Percentiles rank a stretch among this genome's conserved stretches.
Evolutionary conservation across 2,329 filamentous ascomycete genomes (phyloP).

Genomic region (Samsoniella hepiali): DNA sequence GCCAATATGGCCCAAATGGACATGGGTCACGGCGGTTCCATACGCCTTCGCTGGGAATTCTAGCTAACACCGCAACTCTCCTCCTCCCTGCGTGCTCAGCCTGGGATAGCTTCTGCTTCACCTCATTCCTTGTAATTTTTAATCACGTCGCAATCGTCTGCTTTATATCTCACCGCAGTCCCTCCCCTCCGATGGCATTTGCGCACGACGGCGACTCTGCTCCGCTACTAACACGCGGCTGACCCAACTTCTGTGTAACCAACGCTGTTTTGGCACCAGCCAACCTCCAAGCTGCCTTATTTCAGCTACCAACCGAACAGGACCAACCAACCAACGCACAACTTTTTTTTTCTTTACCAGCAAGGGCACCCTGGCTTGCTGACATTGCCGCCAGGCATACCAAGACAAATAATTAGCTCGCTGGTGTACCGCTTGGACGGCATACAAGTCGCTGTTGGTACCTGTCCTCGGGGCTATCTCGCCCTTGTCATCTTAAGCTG

Average conservation of each 20-base stretch:
- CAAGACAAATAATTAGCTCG: background rate
- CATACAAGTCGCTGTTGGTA: constrained; percentile 1
- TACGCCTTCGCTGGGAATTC: constrained; percentile 13
- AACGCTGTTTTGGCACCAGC: constrained; percentile 10
- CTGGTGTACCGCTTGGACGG: background rate
- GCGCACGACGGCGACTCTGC: background rate
- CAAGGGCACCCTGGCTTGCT: background rate
- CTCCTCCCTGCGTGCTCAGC: constrained; percentile 8
- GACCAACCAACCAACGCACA: constrained; percentile 10
- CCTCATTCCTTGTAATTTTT: constrained; percentile 4
- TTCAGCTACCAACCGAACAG: background rate
- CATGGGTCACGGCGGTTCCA: constrained; percentile 15
- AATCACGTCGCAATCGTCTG: background rate
- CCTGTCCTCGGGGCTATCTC: constrained; percentile 11
- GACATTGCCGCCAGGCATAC: background rate
- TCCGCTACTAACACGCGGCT: constrained; percentile 17
- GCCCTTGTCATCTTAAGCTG: constrained; percentile 26
- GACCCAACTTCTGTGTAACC: constrained; percentile 10
- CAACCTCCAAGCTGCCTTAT: background rate
- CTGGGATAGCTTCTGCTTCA: background rate
- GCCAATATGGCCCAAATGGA: constrained; percentile 11
- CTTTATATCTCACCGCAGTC: background rate
- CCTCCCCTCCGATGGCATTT: background rate
- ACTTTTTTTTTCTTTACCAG: background rate
- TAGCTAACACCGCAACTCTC: constrained; percentile 7